Evolutionary conservation across 2,329 filamentous ascomycete genomes (phyloP).

Genomic region (Ceratocystis eucalypticola): DNA sequence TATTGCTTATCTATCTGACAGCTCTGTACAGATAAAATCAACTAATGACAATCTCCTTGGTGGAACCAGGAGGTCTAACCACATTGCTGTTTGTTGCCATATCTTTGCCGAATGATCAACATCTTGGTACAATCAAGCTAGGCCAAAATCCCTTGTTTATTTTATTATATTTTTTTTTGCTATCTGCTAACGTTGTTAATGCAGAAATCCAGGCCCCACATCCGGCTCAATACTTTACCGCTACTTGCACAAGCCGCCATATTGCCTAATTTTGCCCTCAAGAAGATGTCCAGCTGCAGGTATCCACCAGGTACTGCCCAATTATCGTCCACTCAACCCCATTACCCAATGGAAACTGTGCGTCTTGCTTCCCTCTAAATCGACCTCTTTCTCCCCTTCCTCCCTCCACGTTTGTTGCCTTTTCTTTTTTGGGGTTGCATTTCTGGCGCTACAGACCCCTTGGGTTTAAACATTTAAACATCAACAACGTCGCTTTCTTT

Average conservation of each 20-base stretch:
- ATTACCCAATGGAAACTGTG: constrained; percentile 17
- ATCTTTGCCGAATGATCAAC: constrained; percentile 4
- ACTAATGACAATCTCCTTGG: constrained; percentile 16
- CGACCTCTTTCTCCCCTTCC: neutral
- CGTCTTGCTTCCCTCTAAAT: neutral
- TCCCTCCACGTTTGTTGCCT: too few species aligned
- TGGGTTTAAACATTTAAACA: too few species aligned
- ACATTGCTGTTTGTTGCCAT: constrained; percentile 12
- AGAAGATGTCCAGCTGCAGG: neutral
- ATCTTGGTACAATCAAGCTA: neutral
- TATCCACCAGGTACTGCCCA: constrained; percentile 10
- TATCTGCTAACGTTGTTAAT: neutral
- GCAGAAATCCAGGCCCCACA: constrained; percentile 3
- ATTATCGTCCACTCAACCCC: neutral
- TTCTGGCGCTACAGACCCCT: too few species aligned
- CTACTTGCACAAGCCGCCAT: neutral
- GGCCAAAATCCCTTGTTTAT: neutral
- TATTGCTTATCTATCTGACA: constrained; percentile 15
- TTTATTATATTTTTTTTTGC: neutral
- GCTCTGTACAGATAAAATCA: constrained; percentile 16
- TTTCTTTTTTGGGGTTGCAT: too few species aligned
- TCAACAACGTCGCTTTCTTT: too few species aligned
- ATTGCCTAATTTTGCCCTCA: neutral
- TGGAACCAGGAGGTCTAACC: constrained; percentile 14
- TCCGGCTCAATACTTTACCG: neutral